These are phyloP conservation scores for Termitomyces sp. DNA, from an alignment of 768 basidiomycete genomes.

Conservation along the genomic window DNA sequence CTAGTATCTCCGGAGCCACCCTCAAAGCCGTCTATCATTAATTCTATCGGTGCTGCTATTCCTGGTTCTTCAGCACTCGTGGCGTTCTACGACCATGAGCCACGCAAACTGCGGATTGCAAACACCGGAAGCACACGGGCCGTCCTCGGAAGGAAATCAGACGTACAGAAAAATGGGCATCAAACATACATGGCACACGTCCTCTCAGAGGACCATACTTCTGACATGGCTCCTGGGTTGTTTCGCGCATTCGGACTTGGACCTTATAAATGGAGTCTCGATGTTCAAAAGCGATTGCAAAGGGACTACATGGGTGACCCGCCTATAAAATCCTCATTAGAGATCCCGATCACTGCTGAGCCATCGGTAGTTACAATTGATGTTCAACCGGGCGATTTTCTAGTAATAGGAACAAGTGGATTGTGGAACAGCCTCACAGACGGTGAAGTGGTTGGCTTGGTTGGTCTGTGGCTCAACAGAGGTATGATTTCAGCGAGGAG, in stretches of 20 bases:
- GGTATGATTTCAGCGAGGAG: background rate
- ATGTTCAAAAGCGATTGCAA: conserved; percentile 1
- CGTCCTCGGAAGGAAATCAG: conserved; percentile 1
- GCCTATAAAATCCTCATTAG: background rate
- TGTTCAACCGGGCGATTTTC: conserved; percentile 42
- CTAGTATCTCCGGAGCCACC: background rate
- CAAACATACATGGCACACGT: background rate
- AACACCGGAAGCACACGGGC: conserved; percentile 1
- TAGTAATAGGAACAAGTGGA: conserved; percentile 49
- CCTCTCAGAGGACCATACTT: background rate
- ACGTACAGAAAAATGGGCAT: background rate
- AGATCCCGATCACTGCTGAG: conserved; percentile 10
- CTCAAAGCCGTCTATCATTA: background rate
- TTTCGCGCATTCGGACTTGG: conserved; percentile 2
- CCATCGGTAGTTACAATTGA: conserved; percentile 41
- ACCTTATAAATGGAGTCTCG: conserved; percentile 4
- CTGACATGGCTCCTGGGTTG: background rate
- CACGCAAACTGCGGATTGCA: conserved; percentile 2
- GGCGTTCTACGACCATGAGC: conserved; percentile 3
- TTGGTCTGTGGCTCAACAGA: conserved; percentile 39
- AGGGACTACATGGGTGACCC: conserved; percentile 2
- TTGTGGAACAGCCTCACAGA: conserved; percentile 50
- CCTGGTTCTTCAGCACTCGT: conserved; percentile 3
- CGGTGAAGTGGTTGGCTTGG: conserved; percentile 51
- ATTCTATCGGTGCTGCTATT: background rate